These are phyloP conservation scores for Nicotiana knightiana DNA, from an alignment of 257 asterid species.

Conservation along the genomic window DNA sequence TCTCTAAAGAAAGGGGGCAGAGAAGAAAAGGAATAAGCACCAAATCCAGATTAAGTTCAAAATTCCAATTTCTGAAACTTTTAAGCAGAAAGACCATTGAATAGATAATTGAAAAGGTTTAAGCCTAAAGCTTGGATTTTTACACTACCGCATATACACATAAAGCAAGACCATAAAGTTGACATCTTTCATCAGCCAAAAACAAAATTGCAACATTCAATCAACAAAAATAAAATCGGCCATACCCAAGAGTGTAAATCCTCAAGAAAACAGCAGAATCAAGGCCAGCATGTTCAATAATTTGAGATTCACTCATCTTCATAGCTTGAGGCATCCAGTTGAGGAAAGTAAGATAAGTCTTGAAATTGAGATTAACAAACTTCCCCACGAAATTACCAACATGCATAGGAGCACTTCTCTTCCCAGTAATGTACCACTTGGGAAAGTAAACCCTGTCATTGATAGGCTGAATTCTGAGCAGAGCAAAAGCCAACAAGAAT, in stretches of 20 bases:
- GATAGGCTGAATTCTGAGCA: constrained; percentile 88
- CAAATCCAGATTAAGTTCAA: background rate
- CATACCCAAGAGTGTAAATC: constrained; percentile 86
- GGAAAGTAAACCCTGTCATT: constrained; percentile 94
- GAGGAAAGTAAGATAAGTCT: constrained; percentile 79
- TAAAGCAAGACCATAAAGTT: background rate
- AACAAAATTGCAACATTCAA: background rate
- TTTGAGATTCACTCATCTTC: constrained; percentile 78
- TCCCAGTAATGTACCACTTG: constrained; percentile 85
- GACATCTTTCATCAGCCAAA: background rate
- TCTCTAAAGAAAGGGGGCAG: background rate
- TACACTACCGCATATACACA: background rate
- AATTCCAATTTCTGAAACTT: background rate
- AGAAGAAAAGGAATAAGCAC: background rate
- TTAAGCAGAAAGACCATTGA: background rate
- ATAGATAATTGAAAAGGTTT: background rate
- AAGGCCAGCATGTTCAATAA: constrained; percentile 87
- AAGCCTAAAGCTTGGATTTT: background rate
- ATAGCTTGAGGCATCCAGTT: constrained; percentile 99
- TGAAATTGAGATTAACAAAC: constrained; percentile 65
- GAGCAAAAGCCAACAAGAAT: constrained; percentile 85
- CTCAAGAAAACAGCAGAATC: constrained; percentile 97
- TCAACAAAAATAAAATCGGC: background rate
- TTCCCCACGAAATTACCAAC: constrained; percentile 73
- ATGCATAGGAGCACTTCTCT: constrained; percentile 56